These are phyloP conservation scores for Elaeis guineensis DNA, from an alignment of 176 grass and related monocot species.

Conservation along the genomic window DNA sequence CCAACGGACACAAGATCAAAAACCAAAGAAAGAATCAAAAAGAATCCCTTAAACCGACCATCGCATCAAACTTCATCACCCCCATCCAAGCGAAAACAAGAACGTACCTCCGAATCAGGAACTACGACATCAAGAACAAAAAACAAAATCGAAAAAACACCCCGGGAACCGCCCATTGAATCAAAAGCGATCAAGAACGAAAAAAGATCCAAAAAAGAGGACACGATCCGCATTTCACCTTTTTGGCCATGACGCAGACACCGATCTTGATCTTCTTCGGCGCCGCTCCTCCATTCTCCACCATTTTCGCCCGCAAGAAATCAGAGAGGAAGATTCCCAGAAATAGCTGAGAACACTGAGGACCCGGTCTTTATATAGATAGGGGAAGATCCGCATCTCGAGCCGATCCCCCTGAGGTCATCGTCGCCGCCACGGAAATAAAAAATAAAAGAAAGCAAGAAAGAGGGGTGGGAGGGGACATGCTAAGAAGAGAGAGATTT, in stretches of 20 bases:
- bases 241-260: conserved; percentile 95
- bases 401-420: too few species aligned
- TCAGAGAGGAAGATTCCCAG: too few species aligned
- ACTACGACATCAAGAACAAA: background rate
- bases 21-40: conserved; percentile 10
- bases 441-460: too few species aligned
- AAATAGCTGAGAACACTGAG: too few species aligned
- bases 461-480: too few species aligned
- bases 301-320: conserved; percentile 23
- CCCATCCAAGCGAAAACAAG: conserved; percentile 7
- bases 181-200: too few species aligned
- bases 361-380: too few species aligned
- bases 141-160: conserved; percentile 1
- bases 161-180: too few species aligned
- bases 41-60: background rate
- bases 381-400: too few species aligned
- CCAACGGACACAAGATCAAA: conserved; percentile 6
- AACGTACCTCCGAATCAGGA: conserved; percentile 1
- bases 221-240: conserved; percentile 33
- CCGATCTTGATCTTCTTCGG: conserved; percentile 57
- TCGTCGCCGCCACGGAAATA: too few species aligned
- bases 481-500: too few species aligned
- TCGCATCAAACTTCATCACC: background rate
- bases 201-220: too few species aligned
- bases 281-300: conserved; percentile 14